phyloP scores from a whole-genome alignment of 805 yeast species.

The Schwanniomyces vanrijiae region DNA sequence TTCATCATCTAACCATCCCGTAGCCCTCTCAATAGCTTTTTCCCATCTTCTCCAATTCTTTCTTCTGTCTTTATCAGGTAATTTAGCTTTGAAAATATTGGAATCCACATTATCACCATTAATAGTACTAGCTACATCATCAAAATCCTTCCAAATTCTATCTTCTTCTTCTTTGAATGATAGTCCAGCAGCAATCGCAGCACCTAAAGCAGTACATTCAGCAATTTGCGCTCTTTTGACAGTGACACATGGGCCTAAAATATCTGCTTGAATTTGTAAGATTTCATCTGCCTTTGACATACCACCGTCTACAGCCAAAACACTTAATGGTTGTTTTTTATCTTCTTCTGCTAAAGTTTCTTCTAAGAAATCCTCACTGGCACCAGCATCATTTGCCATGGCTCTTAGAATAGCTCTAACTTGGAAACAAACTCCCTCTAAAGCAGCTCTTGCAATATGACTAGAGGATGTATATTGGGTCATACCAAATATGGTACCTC shows the following conservation, averaged over 20 bases:
- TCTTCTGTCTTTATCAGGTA: constrained; percentile 59
- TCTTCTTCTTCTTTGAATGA: constrained; percentile 47
- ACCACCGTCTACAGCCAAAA: constrained; percentile 89
- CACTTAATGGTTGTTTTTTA: constrained; percentile 44
- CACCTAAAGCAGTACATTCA: constrained; percentile 95
- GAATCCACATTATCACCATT: constrained; percentile 26
- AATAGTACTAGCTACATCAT: constrained; percentile 56
- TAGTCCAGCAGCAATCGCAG: constrained; percentile 93
- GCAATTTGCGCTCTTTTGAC: constrained; percentile 78
- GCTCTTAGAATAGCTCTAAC: constrained; percentile 87
- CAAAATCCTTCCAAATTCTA: constrained; percentile 73
- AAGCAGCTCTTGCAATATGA: constrained; percentile 91
- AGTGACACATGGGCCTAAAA: constrained; percentile 81
- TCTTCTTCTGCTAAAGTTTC: constrained; percentile 47
- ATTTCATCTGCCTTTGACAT: constrained; percentile 89
- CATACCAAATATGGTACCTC: constrained; percentile 91
- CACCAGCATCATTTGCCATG: constrained; percentile 83
- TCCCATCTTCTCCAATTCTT: constrained; percentile 78
- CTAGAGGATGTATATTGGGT: constrained; percentile 90
- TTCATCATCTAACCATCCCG: constrained; percentile 67
- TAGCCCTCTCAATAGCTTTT: constrained; percentile 76
- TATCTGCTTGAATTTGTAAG: constrained; percentile 91
- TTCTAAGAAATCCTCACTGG: constrained; percentile 57
- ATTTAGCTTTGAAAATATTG: constrained; percentile 37
- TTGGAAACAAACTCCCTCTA: constrained; percentile 94